Evolutionary conservation across 495 filamentous ascomycete species (phyloP), one percentile per base, ranked within the genome.

Genomic region (Penicillium odoratum): DNA sequence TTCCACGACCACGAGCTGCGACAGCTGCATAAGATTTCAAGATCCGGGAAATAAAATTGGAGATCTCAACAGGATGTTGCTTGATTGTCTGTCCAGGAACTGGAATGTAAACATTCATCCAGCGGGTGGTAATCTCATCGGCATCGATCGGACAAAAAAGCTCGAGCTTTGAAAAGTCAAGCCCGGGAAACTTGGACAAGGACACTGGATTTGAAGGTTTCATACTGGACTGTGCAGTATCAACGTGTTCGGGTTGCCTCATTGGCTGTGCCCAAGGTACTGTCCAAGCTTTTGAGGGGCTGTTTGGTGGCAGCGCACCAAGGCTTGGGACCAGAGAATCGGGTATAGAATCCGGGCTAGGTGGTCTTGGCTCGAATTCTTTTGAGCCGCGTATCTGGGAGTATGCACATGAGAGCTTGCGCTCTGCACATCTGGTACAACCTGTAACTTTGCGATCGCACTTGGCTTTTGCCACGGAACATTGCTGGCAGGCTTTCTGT

Each of bases 121-220:
- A 81, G 31, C 78, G 78, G 51, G 77, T 77, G 15, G 67, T 73
- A 51, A 81, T 80, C 5, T 70, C 66, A 18, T 77, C 70, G 3
- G 67, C 69, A 55, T 80, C 68, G 48, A 78, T 77, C 4, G 74
- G 71, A 55, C 71, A 76, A 9, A 73, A 59, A n/a, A 81, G 65
- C 13, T 74, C 66, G 8, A 72, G 58, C 0, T 18, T 28, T 21
- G 60, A 47, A 9, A 73, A 73, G 16, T 70, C 48, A 28, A 68
- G 54, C 16, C 11, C 36, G 7, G 11, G 15, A 21, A 25, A 4
- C 15, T 16, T 16, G 6, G 29, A 21, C 1, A 2, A 34, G 11
- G 21, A 26, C 11, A 28, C 4, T 26, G 45, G 21, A 3, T 26
- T 38, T 40, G 7, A 6, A 26, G 30, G 8, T n/a, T 3, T 11